phyloP scores from a whole-genome alignment of 1,284 basidiomycete species.

The Ustilago nuda region DNA sequence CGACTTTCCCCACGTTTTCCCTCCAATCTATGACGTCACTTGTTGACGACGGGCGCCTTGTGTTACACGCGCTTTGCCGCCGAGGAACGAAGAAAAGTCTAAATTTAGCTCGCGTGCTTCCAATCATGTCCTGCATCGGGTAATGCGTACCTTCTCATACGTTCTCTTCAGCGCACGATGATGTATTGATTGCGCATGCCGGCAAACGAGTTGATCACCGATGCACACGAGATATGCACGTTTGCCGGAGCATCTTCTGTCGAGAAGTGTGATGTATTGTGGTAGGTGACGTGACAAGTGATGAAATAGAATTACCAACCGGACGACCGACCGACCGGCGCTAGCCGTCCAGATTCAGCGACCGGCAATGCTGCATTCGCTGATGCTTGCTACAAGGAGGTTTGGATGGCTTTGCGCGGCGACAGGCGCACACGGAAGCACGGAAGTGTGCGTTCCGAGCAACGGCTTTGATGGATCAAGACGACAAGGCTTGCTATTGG shows the following conservation, averaged over 20 bases:
- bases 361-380: background rate
- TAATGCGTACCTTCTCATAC: background rate
- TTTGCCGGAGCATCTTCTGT: background rate
- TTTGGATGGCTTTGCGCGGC: background rate
- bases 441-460: background rate
- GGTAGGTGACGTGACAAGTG: background rate
- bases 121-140: background rate
- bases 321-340: too few species aligned
- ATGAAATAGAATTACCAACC: too few species aligned
- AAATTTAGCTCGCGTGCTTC: background rate
- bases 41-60: background rate
- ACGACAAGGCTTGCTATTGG: background rate
- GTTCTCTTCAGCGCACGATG: background rate
- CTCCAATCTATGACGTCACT: slow-evolving; percentile 19
- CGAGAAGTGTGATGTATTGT: background rate
- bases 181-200: background rate
- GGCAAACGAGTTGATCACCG: background rate
- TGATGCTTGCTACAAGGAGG: background rate
- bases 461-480: background rate
- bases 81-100: background rate
- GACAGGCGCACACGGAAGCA: background rate
- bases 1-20: slow-evolving; percentile 17
- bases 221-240: background rate
- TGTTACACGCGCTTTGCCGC: background rate
- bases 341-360: too few species aligned